Base-by-base conservation (phyloP, 371 early-diverging fungal species). In the Basidiobolus meristosporus region DNA sequence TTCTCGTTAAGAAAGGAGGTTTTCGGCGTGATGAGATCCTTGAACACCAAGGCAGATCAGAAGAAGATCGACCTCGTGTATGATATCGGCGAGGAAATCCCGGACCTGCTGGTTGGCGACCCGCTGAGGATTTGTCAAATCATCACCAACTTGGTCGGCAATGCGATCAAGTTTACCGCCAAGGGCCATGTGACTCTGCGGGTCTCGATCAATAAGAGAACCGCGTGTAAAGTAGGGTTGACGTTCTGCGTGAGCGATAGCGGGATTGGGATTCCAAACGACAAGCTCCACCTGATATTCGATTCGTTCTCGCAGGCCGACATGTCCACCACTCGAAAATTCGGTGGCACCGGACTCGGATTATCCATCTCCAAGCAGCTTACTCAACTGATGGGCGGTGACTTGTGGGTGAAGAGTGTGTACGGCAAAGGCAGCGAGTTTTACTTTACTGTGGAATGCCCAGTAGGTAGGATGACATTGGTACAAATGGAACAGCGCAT, bases 131-230 rank as follows among this genome's bases (percentile, higher is more conserved):
- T 83, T 18, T 60, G 72, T 26, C 86, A 86, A 52, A 72, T 86
- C 16, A 67, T 87, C 43, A 84, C 79, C 11, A 80, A 87, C 39
- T 53, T 86, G n/a, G 76, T 80, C 17, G 79, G 79, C 33, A 82
- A 88, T 47, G 82, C 89, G n/a, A 66, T 88, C 46, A 84, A 85
- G 54, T 85, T 85, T 41, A 84, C 85, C 14, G 69, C 68, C 0
- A 56, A 68, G 33, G 88, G 84, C 20, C 63, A 62, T 26, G 69
- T 81, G 3, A 57, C 64, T 1, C 49, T 74, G 5, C 57, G 58
- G 29, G 68, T 62, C 14, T 26, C 26, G 9, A 26, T 26, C 26
- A 26, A 26, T 9, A 26, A 26, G 26, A 26, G 26, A 26, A 26
- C 26, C 3, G 3, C 26, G 9, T 50, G 54, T 7, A 48, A 61